phyloP scores from a whole-genome alignment of 495 filamentous ascomycete species.

The Copromyces sp. region DNA sequence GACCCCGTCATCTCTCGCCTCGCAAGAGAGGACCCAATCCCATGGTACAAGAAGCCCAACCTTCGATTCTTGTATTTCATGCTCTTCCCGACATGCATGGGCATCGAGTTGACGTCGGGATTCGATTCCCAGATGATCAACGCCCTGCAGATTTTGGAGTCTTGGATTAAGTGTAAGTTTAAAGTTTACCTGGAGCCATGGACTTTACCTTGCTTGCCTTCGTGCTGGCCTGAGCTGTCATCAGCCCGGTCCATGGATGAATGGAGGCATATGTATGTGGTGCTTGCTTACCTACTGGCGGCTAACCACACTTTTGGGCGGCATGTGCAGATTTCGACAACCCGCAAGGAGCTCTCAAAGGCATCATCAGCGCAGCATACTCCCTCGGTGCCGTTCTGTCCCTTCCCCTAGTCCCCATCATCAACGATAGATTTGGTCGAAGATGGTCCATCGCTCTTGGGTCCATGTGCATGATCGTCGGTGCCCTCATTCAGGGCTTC shows the following conservation, averaged over 20 bases:
- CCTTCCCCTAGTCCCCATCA: slow-evolving; percentile 45
- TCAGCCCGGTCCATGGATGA: background rate
- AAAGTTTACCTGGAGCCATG: slow-evolving; percentile 5
- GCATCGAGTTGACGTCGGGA: slow-evolving; percentile 61
- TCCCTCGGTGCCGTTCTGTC: slow-evolving; percentile 47
- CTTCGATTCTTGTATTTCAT: slow-evolving; percentile 48
- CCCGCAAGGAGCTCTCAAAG: slow-evolving; percentile 31
- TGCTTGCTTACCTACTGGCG: background rate
- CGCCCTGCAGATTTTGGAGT: slow-evolving; percentile 49
- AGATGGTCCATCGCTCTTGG: slow-evolving; percentile 49
- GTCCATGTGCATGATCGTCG: slow-evolving; percentile 46
- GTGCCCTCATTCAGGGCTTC: slow-evolving; percentile 42
- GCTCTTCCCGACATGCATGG: slow-evolving; percentile 55
- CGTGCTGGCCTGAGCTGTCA: background rate
- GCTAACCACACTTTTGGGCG: background rate
- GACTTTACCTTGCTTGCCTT: background rate
- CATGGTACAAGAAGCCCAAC: slow-evolving; percentile 54
- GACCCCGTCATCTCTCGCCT: slow-evolving; percentile 40
- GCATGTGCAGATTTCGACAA: slow-evolving; percentile 25
- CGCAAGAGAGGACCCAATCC: slow-evolving; percentile 38
- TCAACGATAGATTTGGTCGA: slow-evolving; percentile 51
- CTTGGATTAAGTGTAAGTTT: slow-evolving; percentile 42
- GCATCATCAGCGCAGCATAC: slow-evolving; percentile 38
- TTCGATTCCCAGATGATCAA: slow-evolving; percentile 68
- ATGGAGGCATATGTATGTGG: background rate